These are phyloP conservation scores for Lentinula guzmanii DNA, from an alignment of 768 basidiomycete genomes.

Conservation along the genomic window DNA sequence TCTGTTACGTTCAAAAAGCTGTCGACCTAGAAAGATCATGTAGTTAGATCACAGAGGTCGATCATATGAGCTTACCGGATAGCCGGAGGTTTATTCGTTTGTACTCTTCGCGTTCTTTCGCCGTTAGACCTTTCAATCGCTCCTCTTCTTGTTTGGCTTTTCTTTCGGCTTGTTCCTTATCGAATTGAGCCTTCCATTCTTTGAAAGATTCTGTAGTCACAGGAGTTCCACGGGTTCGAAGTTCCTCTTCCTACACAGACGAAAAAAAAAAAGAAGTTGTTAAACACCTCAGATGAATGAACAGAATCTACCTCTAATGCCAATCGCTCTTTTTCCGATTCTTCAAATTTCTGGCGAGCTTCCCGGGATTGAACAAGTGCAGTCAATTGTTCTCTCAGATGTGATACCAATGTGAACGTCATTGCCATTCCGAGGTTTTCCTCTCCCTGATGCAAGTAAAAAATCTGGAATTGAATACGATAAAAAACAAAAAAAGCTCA, in stretches of 20 bases:
- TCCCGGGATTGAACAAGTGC: slow-evolving; percentile 53
- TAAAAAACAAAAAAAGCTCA: slow-evolving; percentile 21
- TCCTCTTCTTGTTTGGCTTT: slow-evolving; percentile 76
- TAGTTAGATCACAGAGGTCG: neutral
- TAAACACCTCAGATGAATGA: too few relatives aligned
- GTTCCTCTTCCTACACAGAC: slow-evolving; percentile 69
- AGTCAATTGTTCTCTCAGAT: slow-evolving; percentile 74
- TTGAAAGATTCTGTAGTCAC: slow-evolving; percentile 81
- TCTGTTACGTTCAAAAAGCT: slow-evolving; percentile 83
- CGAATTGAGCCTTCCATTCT: slow-evolving; percentile 78
- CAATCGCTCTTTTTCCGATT: slow-evolving; percentile 65
- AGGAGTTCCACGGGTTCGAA: slow-evolving; percentile 84
- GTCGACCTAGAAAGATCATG: slow-evolving; percentile 57
- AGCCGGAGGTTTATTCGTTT: slow-evolving; percentile 56
- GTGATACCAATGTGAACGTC: slow-evolving; percentile 91
- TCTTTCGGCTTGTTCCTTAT: slow-evolving; percentile 54
- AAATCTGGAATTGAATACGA: neutral
- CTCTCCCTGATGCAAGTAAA: slow-evolving; percentile 45
- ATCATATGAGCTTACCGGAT: slow-evolving; percentile 46
- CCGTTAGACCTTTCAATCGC: slow-evolving; percentile 11
- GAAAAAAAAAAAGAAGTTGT: too few relatives aligned
- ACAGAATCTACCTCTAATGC: slow-evolving; percentile 58
- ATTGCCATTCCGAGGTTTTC: slow-evolving; percentile 95
- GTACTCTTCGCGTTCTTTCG: slow-evolving; percentile 70
- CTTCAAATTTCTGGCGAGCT: slow-evolving; percentile 52